Evolutionary conservation across 1,139 yeast species (phyloP), one percentile per base, ranked within the genome.

Genomic region (Hyphopichia fennica): DNA sequence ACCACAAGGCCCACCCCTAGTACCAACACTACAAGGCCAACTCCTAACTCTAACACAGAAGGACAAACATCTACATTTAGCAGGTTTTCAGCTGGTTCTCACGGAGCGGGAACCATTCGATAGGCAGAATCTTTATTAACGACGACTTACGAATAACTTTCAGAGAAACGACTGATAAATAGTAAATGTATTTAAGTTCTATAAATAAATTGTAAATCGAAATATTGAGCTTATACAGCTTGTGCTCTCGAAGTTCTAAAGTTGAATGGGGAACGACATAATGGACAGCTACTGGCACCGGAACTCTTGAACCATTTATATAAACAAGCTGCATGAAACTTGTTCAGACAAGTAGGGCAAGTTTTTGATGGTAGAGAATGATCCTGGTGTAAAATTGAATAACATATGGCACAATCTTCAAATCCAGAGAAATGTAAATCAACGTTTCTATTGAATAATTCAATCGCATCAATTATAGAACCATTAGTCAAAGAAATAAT

Each of bases 231-330:
- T 28, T n/a, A 6, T 4, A 15, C 25, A 22, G 25, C 17, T 14
- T 40, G 11, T 8, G n/a, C 45, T 38, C 52, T 50, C 11, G 47
- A 35, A 10, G 35, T 48, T 45, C 73, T 62, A 50, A 84, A 83
- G 43, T 79, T 79, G 56, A 87, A 86, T 32, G 84, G 79, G 14
- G 89, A 71, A 60, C 99, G 84, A 67, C 99, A 93, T 56, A 93
- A 72, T 34, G 99, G 99, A 70, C 99, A 93, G 1, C 96, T 85
- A 51, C 89, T 85, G 43, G 87, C 79, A 36, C 95, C 95, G 15
- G 96, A 88, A 53, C 96, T 89, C 71, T 89, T 88, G 67, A 93
- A 93, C 99, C 99, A 93, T 62, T 91, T 87, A 72, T 89, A 91
- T 43, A 93, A 73, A 73, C 99, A 93, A 10, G 95, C 96, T n/a